Conservation (phyloP, 805 yeast species). For the Candida schatavii region DNA sequence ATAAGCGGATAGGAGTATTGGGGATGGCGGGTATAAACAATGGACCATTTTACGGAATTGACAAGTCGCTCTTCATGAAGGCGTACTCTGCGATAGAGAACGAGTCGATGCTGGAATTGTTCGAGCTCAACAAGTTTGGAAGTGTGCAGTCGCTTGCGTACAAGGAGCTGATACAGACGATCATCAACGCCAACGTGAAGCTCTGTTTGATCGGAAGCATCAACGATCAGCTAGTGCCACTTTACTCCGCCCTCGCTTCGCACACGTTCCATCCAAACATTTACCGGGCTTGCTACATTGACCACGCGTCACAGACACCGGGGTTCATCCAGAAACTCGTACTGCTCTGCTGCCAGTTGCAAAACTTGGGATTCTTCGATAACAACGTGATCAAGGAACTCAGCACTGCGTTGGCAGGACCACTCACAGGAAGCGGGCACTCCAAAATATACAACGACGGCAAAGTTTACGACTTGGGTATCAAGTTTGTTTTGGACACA, state of each 20-base stretch:
- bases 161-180: slow-evolving; percentile 59
- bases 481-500: slow-evolving; percentile 74
- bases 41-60: slow-evolving; percentile 92
- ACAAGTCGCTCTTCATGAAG: slow-evolving; percentile 75
- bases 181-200: slow-evolving; percentile 71
- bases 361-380: slow-evolving; percentile 77
- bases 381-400: slow-evolving; percentile 85
- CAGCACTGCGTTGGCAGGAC: slow-evolving; percentile 73
- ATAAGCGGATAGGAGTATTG: slow-evolving; percentile 61
- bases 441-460: slow-evolving; percentile 84
- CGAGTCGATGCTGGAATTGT: slow-evolving; percentile 80
- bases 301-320: slow-evolving; percentile 76
- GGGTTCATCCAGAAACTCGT: slow-evolving; percentile 73
- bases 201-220: slow-evolving; percentile 82
- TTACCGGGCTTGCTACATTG: slow-evolving; percentile 85
- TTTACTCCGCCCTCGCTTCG: slow-evolving; percentile 81
- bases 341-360: slow-evolving; percentile 66
- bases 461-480: slow-evolving; percentile 77
- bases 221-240: slow-evolving; percentile 91
- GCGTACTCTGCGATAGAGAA: slow-evolving; percentile 90
- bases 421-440: slow-evolving; percentile 94
- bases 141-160: slow-evolving; percentile 71
- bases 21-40: slow-evolving; percentile 96
- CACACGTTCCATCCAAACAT: slow-evolving; percentile 88
- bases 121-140: slow-evolving; percentile 79